A percentile compares a stretch with the other conserved stretches of the same genome.
phyloP scores from a whole-genome alignment of 345 rosid species.

The Theobroma cacao region DNA sequence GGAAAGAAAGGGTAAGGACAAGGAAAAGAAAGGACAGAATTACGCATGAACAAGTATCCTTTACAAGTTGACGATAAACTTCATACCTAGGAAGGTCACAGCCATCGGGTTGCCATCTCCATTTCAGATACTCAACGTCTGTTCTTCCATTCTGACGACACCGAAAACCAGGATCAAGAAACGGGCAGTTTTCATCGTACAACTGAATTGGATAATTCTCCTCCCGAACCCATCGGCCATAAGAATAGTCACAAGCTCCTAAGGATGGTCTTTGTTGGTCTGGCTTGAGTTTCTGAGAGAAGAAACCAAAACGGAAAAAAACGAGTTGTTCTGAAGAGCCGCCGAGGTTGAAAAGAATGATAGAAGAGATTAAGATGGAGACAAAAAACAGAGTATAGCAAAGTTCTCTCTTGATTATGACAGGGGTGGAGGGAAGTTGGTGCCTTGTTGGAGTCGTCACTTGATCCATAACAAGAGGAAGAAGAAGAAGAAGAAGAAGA shows the following conservation, averaged over 20 bases:
- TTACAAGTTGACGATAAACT: not conserved
- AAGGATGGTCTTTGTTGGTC: not conserved
- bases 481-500: not conserved
- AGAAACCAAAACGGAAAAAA: conserved; percentile 26
- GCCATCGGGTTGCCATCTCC: conserved; percentile 90
- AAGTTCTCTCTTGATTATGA: conserved; percentile 36
- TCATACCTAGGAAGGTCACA: conserved; percentile 76
- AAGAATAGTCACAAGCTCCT: conserved; percentile 50
- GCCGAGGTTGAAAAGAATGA: conserved; percentile 22
- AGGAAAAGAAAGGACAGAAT: not conserved
- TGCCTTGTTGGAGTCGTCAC: conserved; percentile 12
- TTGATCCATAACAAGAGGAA: conserved; percentile 35
- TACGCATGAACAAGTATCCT: not conserved
- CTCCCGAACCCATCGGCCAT: conserved; percentile 71
- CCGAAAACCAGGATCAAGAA: conserved; percentile 82
- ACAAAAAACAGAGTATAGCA: conserved; percentile 26
- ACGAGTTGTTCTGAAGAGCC: conserved; percentile 14
- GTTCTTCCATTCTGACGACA: conserved; percentile 62
- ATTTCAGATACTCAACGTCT: conserved; percentile 55
- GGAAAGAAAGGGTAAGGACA: too few relatives aligned
- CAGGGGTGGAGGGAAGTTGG: conserved; percentile 17
- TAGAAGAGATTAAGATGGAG: conserved; percentile 34
- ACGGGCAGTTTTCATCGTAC: conserved; percentile 65
- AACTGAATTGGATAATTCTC: conserved; percentile 19
- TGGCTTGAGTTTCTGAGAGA: not conserved